Evolutionary conservation across 75 land plant genomes (phyloP), one percentile per base, ranked within the genome.

Genomic region (Cunninghamia lanceolata): DNA sequence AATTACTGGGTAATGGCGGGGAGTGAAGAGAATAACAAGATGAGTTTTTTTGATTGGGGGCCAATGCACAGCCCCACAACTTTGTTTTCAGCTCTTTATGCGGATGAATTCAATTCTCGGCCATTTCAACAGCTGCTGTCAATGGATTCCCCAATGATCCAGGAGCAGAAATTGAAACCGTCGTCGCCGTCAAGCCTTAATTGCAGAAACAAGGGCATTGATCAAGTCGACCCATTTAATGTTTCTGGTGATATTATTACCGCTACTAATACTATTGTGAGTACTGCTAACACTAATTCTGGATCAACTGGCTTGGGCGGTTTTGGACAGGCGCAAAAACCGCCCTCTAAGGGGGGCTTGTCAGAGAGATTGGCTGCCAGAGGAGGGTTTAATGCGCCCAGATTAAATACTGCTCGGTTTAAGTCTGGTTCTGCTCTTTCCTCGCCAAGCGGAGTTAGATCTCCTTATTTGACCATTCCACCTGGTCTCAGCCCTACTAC

Each of bases 401-500:
- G 83, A 35, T 80, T 94, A 50, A 90, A 93, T 81, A 93, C 94
- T 21, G 86, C 86, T 45, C 88, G 85, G 38, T 88, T 88, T 63
- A 88, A 86, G 83, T 68, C 86, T 11, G 15, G 85, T n/a, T 88
- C 88, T 53, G 47, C 81, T 36, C 71, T 85, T 3, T 36, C 75
- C 16, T 91, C 86, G 28, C 54, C 86, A 13, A 14, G 46, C 28
- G 91, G 86, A 7, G 84, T 86, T 11, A 82, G 46, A 53, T 93
- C 94, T 80, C 92, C 93, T 78, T 93, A 85, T 53, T 42, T 94
- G 83, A 91, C 94, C n/a, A 89, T 94, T 63, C 91, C 97, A 16
- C 94, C 97, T 25, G 97, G 94, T 71, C 90, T 96, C 46, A 96
- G 96, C 84, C 97, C 97, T 1, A 90, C 97, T 0, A 87, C 94